phyloP scores from a whole-genome alignment of 2,329 filamentous ascomycete species.

The Rosellinia necatrix region DNA sequence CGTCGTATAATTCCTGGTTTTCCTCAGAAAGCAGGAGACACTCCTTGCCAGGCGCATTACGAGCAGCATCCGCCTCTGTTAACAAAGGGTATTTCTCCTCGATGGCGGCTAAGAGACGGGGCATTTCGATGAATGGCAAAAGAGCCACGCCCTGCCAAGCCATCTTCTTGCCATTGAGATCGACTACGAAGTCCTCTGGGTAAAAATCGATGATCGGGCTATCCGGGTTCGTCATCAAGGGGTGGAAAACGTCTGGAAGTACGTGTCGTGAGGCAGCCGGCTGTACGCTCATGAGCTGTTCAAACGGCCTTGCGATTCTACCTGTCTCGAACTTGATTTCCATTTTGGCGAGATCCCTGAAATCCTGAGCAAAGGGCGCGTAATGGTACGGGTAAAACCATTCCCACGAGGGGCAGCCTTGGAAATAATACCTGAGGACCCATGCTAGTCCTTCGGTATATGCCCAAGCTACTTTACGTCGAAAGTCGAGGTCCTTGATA shows the following conservation, averaged over 20 bases:
- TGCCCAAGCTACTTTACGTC: constrained; percentile 83
- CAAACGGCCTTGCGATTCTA: constrained; percentile 85
- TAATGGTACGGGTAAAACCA: constrained; percentile 99
- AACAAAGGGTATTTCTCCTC: constrained; percentile 80
- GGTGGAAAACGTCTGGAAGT: constrained; percentile 84
- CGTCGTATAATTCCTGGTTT: constrained; percentile 79
- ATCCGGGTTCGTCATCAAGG: constrained; percentile 84
- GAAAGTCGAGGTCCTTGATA: constrained; percentile 80
- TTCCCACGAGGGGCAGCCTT: constrained; percentile 97
- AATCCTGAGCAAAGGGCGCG: constrained; percentile 95
- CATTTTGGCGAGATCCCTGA: constrained; percentile 80
- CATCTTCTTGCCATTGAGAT: constrained; percentile 97
- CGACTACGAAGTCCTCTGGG: constrained; percentile 88
- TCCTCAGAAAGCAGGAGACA: constrained; percentile 82
- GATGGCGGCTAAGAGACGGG: constrained; percentile 81
- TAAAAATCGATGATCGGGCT: constrained; percentile 98
- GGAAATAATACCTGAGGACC: constrained; percentile 97
- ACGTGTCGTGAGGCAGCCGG: constrained; percentile 92
- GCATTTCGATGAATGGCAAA: constrained; percentile 94
- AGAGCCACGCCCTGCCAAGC: constrained; percentile 96
- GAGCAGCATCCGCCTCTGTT: constrained; percentile 73
- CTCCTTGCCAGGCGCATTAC: constrained; percentile 81
- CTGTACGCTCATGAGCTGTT: constrained; percentile 97
- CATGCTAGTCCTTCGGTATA: constrained; percentile 95
- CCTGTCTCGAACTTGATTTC: constrained; percentile 83